A percentile compares a stretch with the other conserved stretches of the same genome.
phyloP scores from a whole-genome alignment of 1,284 basidiomycete species.

The Rhodotorula sp. region DNA sequence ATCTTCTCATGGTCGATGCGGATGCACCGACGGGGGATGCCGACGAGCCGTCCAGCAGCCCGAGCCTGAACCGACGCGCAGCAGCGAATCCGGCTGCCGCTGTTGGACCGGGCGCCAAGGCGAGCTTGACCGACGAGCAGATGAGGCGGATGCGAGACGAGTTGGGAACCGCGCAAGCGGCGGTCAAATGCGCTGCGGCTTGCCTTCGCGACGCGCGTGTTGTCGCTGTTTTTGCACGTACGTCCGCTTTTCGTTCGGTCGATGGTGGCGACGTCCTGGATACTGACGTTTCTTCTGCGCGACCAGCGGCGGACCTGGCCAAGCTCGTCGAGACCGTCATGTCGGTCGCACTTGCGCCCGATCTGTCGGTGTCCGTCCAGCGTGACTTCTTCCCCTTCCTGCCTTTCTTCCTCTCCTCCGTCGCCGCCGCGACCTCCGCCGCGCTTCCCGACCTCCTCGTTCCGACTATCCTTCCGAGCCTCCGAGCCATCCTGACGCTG shows the following conservation, averaged over 20 bases:
- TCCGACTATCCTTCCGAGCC: conserved; percentile 1
- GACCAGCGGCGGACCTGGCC: not conserved
- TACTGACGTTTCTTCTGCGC: not conserved
- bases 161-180: conserved; percentile 32
- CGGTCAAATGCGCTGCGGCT: conserved; percentile 22
- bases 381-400: conserved; percentile 36
- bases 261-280: too few relatives aligned
- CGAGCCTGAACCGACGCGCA: not conserved
- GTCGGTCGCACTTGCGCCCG: conserved; percentile 1
- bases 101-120: conserved; percentile 1
- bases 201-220: conserved; percentile 6
- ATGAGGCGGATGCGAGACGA: conserved; percentile 37
- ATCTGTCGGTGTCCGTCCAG: conserved; percentile 16
- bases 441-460: conserved; percentile 11
- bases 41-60: not conserved
- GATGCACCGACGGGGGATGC: not conserved
- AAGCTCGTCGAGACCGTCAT: not conserved
- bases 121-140: conserved; percentile 30
- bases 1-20: not conserved
- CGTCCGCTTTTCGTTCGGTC: not conserved
- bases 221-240: conserved; percentile 13
- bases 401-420: conserved; percentile 28
- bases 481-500: conserved; percentile 15
- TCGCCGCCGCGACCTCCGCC: not conserved
- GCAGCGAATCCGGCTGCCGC: not conserved